Evolutionary conservation across 257 asterid genomes (phyloP), one percentile per base, ranked within the genome.

Genomic region (Vinca minor): DNA sequence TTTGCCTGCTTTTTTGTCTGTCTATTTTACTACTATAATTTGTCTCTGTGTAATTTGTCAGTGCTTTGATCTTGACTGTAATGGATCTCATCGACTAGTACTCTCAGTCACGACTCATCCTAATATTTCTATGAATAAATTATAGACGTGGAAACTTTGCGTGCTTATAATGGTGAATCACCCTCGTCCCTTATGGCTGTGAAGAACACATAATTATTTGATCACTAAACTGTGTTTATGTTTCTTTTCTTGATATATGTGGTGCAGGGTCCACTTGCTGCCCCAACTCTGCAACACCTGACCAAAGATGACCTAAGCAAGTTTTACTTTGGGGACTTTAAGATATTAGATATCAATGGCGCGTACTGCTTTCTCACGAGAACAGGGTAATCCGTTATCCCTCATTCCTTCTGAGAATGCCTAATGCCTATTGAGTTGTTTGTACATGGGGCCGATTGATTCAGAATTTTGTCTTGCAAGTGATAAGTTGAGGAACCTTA

Each of bases 221-320:
- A 55, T n/a, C 61, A 28, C 29, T 8, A 55, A 31, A 31, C 5
- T 31, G 42, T 31, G 8, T 23, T 29, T 3, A 55, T 1, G 61
- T 31, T 55, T 15, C 41, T 32, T 8, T 11, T 71, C 69, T 70
- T 54, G 42, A 64, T 23, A 59, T 59, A n/a, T n/a, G 48, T 64
- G 77, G 64, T 69, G 67, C 81, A 93, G 99, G 99, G 99, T 41
- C 99, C 99, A 6, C 96, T 93, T 62, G 92, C 97, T 63, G 93
- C 85, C 41, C 94, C 96, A 47, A 95, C 83, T 81, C 83, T 93
- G 59, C 99, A 93, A 82, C 83, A 89, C 69, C 83, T 93, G 72
- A 87, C 85, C 41, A 83, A 86, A 75, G 94, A 83, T 67, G 95
- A 93, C 74, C 73, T 93, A 77, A 86, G 96, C 86, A 90, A 90